A percentile compares a stretch with the other conserved stretches of the same genome.
Conservation (phyloP, 768 basidiomycete species). For the Phlebiopsis gigantea region DNA sequence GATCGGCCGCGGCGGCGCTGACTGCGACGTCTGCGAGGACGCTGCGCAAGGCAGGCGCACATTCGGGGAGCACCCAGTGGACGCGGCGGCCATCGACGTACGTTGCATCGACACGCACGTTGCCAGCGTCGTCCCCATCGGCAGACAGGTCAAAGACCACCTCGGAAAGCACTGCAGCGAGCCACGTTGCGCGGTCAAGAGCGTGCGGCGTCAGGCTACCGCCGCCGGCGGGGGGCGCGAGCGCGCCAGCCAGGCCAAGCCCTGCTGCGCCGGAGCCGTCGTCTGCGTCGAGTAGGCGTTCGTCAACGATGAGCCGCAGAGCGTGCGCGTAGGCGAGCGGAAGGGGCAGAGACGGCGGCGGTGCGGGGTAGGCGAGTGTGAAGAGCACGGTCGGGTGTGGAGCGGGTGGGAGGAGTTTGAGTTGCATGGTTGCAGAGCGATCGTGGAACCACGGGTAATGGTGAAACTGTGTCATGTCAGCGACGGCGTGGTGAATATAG, state of each 20-base stretch:
- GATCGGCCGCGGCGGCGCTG: conserved; percentile 38
- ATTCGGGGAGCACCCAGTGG: conserved; percentile 39
- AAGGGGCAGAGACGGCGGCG: conserved; percentile 35
- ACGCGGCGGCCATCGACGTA: conserved; percentile 54
- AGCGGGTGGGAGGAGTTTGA: conserved; percentile 43
- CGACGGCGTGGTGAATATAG: background rate
- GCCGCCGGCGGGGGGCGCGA: conserved; percentile 39
- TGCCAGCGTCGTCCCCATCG: background rate
- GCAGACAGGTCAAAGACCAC: conserved; percentile 52
- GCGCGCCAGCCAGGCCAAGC: conserved; percentile 40
- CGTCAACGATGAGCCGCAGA: conserved; percentile 22
- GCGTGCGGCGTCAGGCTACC: conserved; percentile 32
- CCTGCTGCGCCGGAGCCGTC: conserved; percentile 8
- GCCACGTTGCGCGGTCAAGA: conserved; percentile 54
- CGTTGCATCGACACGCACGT: conserved; percentile 27
- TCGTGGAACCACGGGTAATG: background rate
- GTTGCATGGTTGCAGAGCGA: conserved; percentile 50
- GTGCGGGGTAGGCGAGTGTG: conserved; percentile 43
- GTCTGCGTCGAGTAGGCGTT: conserved; percentile 23
- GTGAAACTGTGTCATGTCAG: background rate
- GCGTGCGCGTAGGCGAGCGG: conserved; percentile 53
- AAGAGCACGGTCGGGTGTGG: conserved; percentile 54
- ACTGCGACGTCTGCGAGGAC: conserved; percentile 50
- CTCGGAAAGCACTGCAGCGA: conserved; percentile 49
- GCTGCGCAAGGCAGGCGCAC: conserved; percentile 34